These are phyloP conservation scores for Haplographium delicatum DNA, from an alignment of 495 filamentous ascomycete species.

Conservation along the genomic window DNA sequence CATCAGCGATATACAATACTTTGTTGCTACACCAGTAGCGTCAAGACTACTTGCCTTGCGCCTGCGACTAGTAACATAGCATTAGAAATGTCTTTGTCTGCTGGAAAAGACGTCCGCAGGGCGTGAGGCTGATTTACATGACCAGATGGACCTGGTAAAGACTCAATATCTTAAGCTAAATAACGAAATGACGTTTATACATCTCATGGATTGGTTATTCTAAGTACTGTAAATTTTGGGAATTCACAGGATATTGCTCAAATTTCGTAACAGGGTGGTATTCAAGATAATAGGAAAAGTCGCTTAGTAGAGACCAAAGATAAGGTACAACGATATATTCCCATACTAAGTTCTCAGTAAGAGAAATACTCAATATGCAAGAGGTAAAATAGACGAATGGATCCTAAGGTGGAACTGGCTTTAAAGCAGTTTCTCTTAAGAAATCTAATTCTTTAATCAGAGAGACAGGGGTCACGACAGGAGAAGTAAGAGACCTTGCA, in stretches of 20 bases:
- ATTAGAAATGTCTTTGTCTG: too few relatives aligned
- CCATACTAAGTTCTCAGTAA: constrained; percentile 1
- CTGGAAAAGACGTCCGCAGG: too few relatives aligned
- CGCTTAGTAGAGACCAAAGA: background rate
- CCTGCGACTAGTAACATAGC: too few relatives aligned
- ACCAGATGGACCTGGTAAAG: background rate
- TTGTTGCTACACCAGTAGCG: too few relatives aligned
- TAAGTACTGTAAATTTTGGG: constrained; percentile 7
- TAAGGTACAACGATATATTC: constrained; percentile 9
- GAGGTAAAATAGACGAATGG: constrained; percentile 6
- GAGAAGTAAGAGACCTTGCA: too few relatives aligned
- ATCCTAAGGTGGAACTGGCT: background rate
- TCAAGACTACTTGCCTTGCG: too few relatives aligned
- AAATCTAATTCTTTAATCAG: constrained; percentile 6
- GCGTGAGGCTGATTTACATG: too few relatives aligned
- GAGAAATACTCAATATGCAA: constrained; percentile 5
- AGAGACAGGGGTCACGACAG: constrained; percentile 6
- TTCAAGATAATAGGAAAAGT: background rate
- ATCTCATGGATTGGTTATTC: constrained; percentile 5
- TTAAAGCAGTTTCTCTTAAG: background rate
- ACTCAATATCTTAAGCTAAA: constrained; percentile 3
- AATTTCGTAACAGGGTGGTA: constrained; percentile 1
- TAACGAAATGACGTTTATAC: constrained; percentile 9
- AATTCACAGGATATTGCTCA: constrained; percentile 2
- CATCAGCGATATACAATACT: too few relatives aligned